phyloP scores from a whole-genome alignment of 352 stramenopile species.

The Halophytophthora polymorphica region DNA sequence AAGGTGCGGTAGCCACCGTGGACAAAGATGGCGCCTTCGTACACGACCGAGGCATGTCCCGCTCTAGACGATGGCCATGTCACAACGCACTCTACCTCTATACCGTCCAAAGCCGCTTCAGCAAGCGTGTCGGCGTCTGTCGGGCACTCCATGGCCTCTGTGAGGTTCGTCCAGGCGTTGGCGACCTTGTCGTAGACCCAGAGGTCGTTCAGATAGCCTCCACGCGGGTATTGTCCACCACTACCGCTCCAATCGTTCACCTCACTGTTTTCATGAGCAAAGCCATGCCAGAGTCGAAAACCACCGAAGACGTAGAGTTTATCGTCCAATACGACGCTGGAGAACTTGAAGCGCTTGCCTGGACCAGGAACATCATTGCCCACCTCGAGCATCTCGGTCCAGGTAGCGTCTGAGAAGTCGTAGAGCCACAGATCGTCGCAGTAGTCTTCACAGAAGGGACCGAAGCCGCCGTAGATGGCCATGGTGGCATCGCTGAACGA shows the following conservation, averaged over 20 bases:
- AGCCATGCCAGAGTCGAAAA: constrained; percentile 95
- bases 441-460: constrained; percentile 92
- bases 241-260: constrained; percentile 83
- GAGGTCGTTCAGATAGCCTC: constrained; percentile 94
- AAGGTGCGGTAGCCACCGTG: constrained; percentile 94
- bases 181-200: constrained; percentile 80
- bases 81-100: constrained; percentile 75
- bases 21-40: constrained; percentile 78
- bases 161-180: constrained; percentile 72
- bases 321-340: constrained; percentile 60
- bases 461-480: constrained; percentile 93
- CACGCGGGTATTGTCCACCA: constrained; percentile 66
- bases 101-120: constrained; percentile 58
- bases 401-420: constrained; percentile 88
- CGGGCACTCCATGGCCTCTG: constrained; percentile 63
- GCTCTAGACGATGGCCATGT: constrained; percentile 87
- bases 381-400: constrained; percentile 84
- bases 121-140: constrained; percentile 31
- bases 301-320: constrained; percentile 89
- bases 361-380: constrained; percentile 56
- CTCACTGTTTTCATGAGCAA: constrained; percentile 87
- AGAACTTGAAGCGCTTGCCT: constrained; percentile 92
- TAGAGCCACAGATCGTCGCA: constrained; percentile 96
- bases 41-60: constrained; percentile 78
- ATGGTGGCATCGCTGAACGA: constrained; percentile 90